Base-by-base conservation (phyloP, 352 stramenopile species). In the Globisporangium perplexum region DNA sequence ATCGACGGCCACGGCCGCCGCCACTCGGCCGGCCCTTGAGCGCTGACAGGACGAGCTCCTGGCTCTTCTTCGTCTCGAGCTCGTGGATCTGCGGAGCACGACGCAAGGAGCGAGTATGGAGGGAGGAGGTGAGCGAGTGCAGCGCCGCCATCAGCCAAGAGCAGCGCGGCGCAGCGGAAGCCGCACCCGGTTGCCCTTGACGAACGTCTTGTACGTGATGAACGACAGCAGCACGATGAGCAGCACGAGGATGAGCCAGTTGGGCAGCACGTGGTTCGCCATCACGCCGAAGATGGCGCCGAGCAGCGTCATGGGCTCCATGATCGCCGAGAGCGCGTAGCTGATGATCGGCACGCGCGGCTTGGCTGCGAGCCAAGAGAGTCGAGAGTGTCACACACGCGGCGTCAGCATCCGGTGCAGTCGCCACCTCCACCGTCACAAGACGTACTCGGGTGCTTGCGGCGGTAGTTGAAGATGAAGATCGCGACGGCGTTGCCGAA, bases 321-420 rank as follows among this genome's bases (percentile, higher is more conserved):
- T 99, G n/a, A 98, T 90, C 3, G 98, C 65, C n/a, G 98, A 95
- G n/a, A 99, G 74, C 57, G 98, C 92, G 86, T 97, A 99, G 77
- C 98, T 95, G 39, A 99, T 96, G 20, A 99, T 74, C 12, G 96
- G 94, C 36, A 95, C 64, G 65, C 98, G 91, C 0, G 79, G 78
- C 35, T 88, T 73, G 28, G 54, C 80, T 90, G 39, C 10, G 30
- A 18, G 20, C n/a, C n/a, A n/a, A n/a, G n/a, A n/a, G n/a, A n/a
- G n/a, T n/a, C 4, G 18, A n/a, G 7, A 42, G 17, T 17, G 17
- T 39, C n/a, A 18, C 10, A 20, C 26, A 2, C 26, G 5, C 3
- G 2, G 7, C 23, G n/a, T 28, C 22, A 49, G 15, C 43, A 54
- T 36, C 31, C n/a, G n/a, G n/a, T n/a, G n/a, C n/a, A 30, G 26